Evolutionary conservation across 2,329 filamentous ascomycete genomes (phyloP).

Genomic region (Biscogniauxia mediterranea): DNA sequence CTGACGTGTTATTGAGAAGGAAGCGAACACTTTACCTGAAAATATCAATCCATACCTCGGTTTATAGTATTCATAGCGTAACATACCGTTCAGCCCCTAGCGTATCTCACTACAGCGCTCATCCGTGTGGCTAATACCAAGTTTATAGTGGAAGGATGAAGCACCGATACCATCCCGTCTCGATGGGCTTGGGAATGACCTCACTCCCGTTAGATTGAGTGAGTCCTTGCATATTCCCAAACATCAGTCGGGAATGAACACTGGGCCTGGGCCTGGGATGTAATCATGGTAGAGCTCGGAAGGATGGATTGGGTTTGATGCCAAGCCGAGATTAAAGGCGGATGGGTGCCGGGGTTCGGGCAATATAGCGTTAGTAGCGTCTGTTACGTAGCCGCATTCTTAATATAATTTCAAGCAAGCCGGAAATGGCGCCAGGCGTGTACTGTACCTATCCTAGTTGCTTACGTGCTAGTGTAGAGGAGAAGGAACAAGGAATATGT

Average conservation of each 20-base stretch:
- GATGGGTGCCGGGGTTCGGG: neutral
- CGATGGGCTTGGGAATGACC: no score
- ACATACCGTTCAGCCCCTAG: neutral
- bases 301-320: neutral
- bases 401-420: neutral
- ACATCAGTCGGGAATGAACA: no score
- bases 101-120: neutral
- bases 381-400: neutral
- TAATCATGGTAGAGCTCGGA: neutral
- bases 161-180: neutral
- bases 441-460: no score
- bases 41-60: neutral
- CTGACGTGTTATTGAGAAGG: neutral
- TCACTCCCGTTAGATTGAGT: no score
- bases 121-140: neutral
- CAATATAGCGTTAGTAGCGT: neutral
- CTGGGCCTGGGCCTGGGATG: neutral
- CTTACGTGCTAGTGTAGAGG: no score
- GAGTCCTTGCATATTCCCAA: no score
- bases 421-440: neutral
- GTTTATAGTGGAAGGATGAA: neutral
- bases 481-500: no score
- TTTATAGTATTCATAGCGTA: neutral
- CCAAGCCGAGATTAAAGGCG: neutral
- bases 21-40: neutral